Conservation (phyloP, 108 stramenopile genomes). For the Nannochloropsis salina region DNA sequence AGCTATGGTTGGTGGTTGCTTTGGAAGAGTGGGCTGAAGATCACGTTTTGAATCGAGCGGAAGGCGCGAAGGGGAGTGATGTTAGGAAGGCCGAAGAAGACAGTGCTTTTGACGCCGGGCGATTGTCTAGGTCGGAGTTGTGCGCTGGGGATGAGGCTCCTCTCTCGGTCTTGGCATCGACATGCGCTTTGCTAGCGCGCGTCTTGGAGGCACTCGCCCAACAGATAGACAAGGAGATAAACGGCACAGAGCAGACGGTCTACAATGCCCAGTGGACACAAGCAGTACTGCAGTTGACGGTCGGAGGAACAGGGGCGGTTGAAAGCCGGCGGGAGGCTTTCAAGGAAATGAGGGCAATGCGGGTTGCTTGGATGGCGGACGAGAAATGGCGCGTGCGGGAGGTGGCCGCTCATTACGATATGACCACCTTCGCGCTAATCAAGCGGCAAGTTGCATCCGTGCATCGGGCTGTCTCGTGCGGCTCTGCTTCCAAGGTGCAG, state of each 20-base stretch:
- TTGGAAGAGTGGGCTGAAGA: constrained; percentile 5
- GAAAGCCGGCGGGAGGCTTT: not conserved
- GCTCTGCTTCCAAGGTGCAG: not conserved
- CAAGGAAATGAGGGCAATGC: not conserved
- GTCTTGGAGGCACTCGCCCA: not conserved
- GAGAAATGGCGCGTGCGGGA: not conserved
- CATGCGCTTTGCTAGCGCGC: not conserved
- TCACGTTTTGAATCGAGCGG: not conserved
- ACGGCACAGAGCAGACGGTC: not conserved
- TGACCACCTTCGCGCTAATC: not conserved
- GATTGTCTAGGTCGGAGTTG: no score
- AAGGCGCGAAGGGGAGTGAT: no score
- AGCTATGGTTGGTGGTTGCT: not conserved
- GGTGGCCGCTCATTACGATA: constrained; percentile 3
- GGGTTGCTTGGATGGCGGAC: not conserved
- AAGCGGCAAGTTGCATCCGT: not conserved
- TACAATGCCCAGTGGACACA: not conserved
- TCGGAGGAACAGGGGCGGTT: not conserved
- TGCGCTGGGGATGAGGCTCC: not conserved
- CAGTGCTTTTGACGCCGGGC: no score
- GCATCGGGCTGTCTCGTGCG: not conserved
- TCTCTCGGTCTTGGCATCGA: not conserved
- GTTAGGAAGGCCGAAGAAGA: no score
- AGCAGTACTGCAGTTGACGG: not conserved
- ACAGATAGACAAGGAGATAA: not conserved